These are phyloP conservation scores for Priceomyces castillae DNA, from an alignment of 805 yeast genomes.

Conservation along the genomic window DNA sequence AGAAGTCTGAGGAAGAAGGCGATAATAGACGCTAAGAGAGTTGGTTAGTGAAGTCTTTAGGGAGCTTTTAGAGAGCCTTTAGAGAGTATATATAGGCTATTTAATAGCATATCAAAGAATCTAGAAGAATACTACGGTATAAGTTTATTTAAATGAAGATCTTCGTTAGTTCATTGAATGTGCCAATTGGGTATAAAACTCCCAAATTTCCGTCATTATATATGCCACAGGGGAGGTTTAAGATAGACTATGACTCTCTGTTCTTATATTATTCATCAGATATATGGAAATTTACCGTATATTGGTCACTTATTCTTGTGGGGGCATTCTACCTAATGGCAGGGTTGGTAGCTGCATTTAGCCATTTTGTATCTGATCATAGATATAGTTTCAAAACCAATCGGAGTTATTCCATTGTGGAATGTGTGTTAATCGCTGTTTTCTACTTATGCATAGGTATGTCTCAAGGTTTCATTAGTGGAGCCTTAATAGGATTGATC, in stretches of 20 bases:
- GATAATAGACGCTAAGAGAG: too few relatives aligned
- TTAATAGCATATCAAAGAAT: neutral
- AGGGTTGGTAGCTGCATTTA: conserved; percentile 53
- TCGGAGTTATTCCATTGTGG: conserved; percentile 4
- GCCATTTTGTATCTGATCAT: conserved; percentile 20
- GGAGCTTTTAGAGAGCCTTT: too few relatives aligned
- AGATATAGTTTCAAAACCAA: conserved; percentile 13
- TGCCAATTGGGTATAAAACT: conserved; percentile 77
- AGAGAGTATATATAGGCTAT: too few relatives aligned
- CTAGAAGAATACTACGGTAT: neutral
- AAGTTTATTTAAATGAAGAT: conserved; percentile 18
- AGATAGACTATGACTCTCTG: conserved; percentile 43
- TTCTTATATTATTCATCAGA: conserved; percentile 67
- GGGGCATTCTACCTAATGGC: conserved; percentile 60
- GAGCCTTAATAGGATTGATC: conserved; percentile 74
- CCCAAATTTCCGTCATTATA: conserved; percentile 80
- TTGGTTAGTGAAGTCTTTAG: too few relatives aligned
- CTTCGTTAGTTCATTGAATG: conserved; percentile 40
- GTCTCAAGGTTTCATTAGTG: conserved; percentile 64
- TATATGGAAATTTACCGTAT: conserved; percentile 78
- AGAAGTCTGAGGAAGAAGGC: neutral
- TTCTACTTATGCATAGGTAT: conserved; percentile 55
- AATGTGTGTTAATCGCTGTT: conserved; percentile 33
- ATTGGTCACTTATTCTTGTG: conserved; percentile 76
- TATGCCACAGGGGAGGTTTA: conserved; percentile 57